Percentiles rank a stretch among this genome's conserved stretches.
Conservation (phyloP, 768 basidiomycete genomes). For the Tubosaeta sp. region DNA sequence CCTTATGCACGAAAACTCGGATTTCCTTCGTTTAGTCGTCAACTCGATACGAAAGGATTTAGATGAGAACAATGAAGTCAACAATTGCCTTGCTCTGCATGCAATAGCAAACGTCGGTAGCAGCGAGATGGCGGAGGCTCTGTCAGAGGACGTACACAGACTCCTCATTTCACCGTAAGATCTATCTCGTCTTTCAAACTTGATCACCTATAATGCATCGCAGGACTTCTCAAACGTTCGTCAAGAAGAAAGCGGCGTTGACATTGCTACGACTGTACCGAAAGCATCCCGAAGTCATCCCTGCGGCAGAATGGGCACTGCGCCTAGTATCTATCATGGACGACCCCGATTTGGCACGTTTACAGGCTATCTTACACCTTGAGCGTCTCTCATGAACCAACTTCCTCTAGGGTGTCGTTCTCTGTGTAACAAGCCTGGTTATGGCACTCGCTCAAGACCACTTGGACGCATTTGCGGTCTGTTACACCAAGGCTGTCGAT, state of each 20-base stretch:
- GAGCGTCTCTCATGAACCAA: slow-evolving; percentile 2
- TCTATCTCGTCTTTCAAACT: slow-evolving; percentile 2
- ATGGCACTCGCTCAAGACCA: slow-evolving; percentile 94
- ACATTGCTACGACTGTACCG: slow-evolving; percentile 90
- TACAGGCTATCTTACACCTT: neutral
- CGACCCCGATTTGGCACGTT: slow-evolving; percentile 72
- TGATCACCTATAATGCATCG: slow-evolving; percentile 9
- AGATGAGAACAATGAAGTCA: slow-evolving; percentile 89
- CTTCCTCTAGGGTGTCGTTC: slow-evolving; percentile 73
- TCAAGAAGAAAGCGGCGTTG: slow-evolving; percentile 97
- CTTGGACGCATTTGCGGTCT: slow-evolving; percentile 84
- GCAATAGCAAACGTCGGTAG: slow-evolving; percentile 98
- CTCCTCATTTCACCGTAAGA: slow-evolving; percentile 89
- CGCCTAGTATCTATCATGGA: slow-evolving; percentile 96
- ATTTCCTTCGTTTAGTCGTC: slow-evolving; percentile 92
- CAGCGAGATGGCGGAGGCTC: slow-evolving; percentile 96
- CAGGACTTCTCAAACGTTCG: slow-evolving; percentile 92
- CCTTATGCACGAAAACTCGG: slow-evolving; percentile 98
- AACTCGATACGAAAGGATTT: slow-evolving; percentile 98
- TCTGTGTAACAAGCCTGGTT: slow-evolving; percentile 90
- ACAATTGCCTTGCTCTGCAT: slow-evolving; percentile 94
- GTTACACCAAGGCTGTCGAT: slow-evolving; percentile 93
- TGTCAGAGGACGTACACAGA: slow-evolving; percentile 91
- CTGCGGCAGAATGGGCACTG: slow-evolving; percentile 92
- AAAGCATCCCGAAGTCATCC: slow-evolving; percentile 93